phyloP scores from a whole-genome alignment of 139 green algal genomes.

The Coelastrella sp. region DNA sequence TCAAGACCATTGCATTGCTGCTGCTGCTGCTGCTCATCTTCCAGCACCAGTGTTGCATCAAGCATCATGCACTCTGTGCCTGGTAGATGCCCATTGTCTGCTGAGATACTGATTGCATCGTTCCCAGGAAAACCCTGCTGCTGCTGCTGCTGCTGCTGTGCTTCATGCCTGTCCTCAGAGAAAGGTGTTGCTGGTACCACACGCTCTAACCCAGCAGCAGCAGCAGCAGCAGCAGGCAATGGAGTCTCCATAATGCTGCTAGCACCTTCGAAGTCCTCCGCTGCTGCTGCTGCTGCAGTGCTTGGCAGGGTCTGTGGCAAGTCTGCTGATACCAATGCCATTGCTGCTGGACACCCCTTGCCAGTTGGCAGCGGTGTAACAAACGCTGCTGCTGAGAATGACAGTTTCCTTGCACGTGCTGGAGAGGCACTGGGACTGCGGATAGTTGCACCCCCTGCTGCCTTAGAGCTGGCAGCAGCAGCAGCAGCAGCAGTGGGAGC shows the following conservation, averaged over 20 bases:
- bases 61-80: neutral
- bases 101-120: no score
- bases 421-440: neutral
- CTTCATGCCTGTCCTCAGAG: neutral
- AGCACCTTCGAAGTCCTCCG: no score
- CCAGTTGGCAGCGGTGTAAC: neutral
- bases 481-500: neutral
- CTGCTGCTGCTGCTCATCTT: neutral
- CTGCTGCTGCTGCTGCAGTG: neutral
- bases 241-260: neutral
- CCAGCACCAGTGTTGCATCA: neutral
- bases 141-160: conserved; percentile 1
- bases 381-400: neutral
- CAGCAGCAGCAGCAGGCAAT: neutral
- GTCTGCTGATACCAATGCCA: no score
- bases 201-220: neutral
- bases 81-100: no score
- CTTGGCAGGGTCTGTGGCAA: no score
- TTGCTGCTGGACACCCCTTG: no score
- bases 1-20: neutral
- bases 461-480: neutral
- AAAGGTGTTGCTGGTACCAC: neutral
- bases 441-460: neutral
- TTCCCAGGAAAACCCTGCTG: neutral
- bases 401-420: neutral